These are phyloP conservation scores for Agrocybe chaxingu DNA, from an alignment of 768 basidiomycete species.

Conservation along the genomic window DNA sequence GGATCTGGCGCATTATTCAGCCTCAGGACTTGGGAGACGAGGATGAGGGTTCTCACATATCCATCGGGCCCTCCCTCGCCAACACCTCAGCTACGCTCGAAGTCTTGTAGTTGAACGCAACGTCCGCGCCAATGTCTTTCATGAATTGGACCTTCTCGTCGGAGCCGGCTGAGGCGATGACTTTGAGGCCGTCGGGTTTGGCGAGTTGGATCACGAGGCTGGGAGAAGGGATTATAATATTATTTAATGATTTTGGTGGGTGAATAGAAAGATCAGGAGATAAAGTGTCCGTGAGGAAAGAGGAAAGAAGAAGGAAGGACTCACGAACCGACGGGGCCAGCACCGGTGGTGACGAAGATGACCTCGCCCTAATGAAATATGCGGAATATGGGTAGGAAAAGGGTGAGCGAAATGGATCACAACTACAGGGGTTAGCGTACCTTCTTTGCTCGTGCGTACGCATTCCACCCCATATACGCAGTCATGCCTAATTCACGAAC, in stretches of 20 bases:
- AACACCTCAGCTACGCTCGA: slow-evolving; percentile 48
- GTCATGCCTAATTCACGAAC: too few species aligned
- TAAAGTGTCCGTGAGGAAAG: too few species aligned
- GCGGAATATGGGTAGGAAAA: too few species aligned
- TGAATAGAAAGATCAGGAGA: neutral
- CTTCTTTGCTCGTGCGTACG: too few species aligned
- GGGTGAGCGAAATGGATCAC: too few species aligned
- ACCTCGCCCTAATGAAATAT: too few species aligned
- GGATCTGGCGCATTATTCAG: slow-evolving; percentile 23
- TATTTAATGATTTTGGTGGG: too few species aligned
- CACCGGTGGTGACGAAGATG: too few species aligned
- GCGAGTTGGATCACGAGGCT: slow-evolving; percentile 53
- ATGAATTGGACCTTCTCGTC: slow-evolving; percentile 71
- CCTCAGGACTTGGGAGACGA: neutral
- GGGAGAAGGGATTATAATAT: neutral
- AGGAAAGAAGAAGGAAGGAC: too few species aligned
- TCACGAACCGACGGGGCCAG: too few species aligned
- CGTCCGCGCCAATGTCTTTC: slow-evolving; percentile 61
- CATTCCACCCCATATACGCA: too few species aligned
- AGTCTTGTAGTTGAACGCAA: slow-evolving; percentile 75
- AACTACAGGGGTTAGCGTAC: too few species aligned
- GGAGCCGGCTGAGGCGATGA: slow-evolving; percentile 68
- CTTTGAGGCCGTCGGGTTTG: slow-evolving; percentile 50
- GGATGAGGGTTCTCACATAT: slow-evolving; percentile 28
- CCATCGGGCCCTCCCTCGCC: slow-evolving; percentile 47